Conservation (phyloP, 768 basidiomycete species). For the Exidia glandulosa region DNA sequence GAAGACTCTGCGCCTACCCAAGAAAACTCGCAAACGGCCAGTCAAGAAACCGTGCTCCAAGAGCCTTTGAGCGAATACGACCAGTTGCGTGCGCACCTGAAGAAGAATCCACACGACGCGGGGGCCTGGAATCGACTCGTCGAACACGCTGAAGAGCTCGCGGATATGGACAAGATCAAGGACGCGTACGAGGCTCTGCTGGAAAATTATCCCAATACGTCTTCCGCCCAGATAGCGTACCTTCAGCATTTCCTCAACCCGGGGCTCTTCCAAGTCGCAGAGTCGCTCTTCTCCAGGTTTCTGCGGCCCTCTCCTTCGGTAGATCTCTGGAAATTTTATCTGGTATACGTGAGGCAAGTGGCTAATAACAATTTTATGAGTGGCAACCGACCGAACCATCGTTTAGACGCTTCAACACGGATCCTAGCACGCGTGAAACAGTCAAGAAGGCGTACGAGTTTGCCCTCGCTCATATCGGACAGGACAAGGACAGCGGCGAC, state of each 20-base stretch:
- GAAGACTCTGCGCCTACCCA: no score
- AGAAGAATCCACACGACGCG: conserved; percentile 62
- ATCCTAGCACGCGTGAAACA: conserved; percentile 56
- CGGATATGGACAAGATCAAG: conserved; percentile 71
- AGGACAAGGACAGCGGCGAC: conserved; percentile 83
- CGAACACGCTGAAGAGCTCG: conserved; percentile 61
- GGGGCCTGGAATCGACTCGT: conserved; percentile 71
- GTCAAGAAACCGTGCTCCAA: background rate
- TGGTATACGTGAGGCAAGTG: conserved; percentile 85
- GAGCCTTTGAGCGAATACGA: conserved; percentile 57
- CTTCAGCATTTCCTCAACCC: conserved; percentile 64
- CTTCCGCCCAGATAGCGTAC: conserved; percentile 76
- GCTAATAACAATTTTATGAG: background rate
- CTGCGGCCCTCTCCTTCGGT: conserved; percentile 77
- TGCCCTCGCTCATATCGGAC: conserved; percentile 78
- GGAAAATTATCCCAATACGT: conserved; percentile 84
- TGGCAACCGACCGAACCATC: background rate
- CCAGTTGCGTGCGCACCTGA: conserved; percentile 44
- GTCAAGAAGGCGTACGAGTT: conserved; percentile 89
- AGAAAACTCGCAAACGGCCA: no score
- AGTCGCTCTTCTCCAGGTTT: conserved; percentile 82
- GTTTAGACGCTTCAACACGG: conserved; percentile 42
- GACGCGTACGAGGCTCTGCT: conserved; percentile 74
- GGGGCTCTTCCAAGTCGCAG: conserved; percentile 61
- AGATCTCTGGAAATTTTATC: conserved; percentile 86